Evolutionary conservation across 371 early-diverging fungal species (phyloP), one percentile per base, ranked within the genome.

Genomic region (Lichtheimia corymbifera): DNA sequence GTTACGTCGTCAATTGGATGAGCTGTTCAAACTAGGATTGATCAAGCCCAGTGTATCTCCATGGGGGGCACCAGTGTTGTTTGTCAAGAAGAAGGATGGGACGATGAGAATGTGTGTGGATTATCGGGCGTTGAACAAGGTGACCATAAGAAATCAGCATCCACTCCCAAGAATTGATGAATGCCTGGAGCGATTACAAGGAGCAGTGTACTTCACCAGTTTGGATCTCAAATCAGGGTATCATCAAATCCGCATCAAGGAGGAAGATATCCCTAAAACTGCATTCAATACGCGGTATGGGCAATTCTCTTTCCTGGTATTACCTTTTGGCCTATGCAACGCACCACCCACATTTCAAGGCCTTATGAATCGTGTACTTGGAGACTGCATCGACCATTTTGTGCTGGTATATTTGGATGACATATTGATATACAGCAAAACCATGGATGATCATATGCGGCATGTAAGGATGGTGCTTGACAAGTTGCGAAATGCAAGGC

Each of bases 381-480:
- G 58, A 0, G 67, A 72, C 3, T 62, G 65, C 15, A 27, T 80
- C 0, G 79, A 80, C 55, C 62, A 67, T 1, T 81, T 59, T 22
- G 69, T 68, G 0, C 52, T 83, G 0, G 68, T 82, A 2, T 89
- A 83, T 42, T 45, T 88, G 0, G 87, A 90, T 59, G 82, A 88
- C 58, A 83, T 88, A 0, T 58, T 88, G 0, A 81, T 91, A 18
- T 87, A 68, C 55, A 77, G 79, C 11, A 53, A 71, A 12, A 73
- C 68, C 7, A 15, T 35, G 17, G 70, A 79, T 12, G 78, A 85
- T 22, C 86, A 88, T 53, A 27, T 57, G 5, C 5, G 44, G 11
- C 77, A 87, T 59, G 42, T 83, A 12, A 22, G 55, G 5, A 35
- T 28, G 3, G 80, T 86, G 1, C 57, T 86, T 1, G 14, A 68